phyloP scores from a whole-genome alignment of 768 basidiomycete species.

The Kwoniella dendrophila region DNA sequence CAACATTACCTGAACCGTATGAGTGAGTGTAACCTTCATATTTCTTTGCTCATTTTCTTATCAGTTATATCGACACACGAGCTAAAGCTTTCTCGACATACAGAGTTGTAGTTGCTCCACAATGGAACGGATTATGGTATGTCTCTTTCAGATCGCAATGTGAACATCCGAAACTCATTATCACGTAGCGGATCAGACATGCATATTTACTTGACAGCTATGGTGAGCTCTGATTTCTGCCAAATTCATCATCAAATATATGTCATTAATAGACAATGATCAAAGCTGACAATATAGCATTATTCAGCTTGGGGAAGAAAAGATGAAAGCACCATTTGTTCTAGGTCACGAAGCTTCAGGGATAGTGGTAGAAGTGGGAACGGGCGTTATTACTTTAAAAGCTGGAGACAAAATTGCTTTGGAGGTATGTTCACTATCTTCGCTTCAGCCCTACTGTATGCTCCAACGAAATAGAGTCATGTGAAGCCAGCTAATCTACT shows the following conservation, averaged over 20 bases:
- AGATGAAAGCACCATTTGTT: constrained; percentile 24
- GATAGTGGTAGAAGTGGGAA: constrained; percentile 29
- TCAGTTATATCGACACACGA: background rate
- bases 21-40: constrained; percentile 1
- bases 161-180: too few relatives aligned
- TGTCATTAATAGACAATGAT: background rate
- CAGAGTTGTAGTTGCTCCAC: constrained; percentile 5
- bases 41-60: background rate
- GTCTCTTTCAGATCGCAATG: too few relatives aligned
- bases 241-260: too few relatives aligned
- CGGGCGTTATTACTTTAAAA: constrained; percentile 60
- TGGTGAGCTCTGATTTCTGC: constrained; percentile 7
- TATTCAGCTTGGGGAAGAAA: constrained; percentile 21
- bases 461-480: too few relatives aligned
- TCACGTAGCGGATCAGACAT: constrained; percentile 30
- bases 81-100: background rate
- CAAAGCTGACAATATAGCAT: background rate
- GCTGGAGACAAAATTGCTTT: constrained; percentile 85
- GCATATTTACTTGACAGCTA: constrained; percentile 22
- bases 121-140: constrained; percentile 17
- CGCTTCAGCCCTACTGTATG: constrained; percentile 59
- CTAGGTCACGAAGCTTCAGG: constrained; percentile 32
- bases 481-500: too few relatives aligned
- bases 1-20: constrained; percentile 8
- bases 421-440: constrained; percentile 80